Percentiles rank a stretch among this genome's conserved stretches.
Conservation (phyloP, 2,329 filamentous ascomycete genomes). For the Macrophomina tecta region DNA sequence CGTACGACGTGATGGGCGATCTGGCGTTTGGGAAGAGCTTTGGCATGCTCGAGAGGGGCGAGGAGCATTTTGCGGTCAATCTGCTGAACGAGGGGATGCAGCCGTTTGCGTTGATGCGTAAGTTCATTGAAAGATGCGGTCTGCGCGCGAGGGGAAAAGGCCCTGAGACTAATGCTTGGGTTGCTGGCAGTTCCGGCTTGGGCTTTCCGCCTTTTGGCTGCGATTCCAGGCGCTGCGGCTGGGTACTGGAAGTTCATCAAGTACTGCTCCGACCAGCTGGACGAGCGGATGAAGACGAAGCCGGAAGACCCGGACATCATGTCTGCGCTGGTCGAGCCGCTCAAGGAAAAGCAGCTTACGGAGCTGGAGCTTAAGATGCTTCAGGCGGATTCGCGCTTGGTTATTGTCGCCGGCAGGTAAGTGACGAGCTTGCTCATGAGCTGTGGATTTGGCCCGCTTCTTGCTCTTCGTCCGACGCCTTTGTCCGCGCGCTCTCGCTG, state of each 20-base stretch:
- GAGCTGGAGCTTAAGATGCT: conserved; percentile 29
- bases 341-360: not conserved
- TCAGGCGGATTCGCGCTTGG: conserved; percentile 41
- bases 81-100: conserved; percentile 16
- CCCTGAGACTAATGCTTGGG: not conserved
- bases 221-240: conserved; percentile 39
- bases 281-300: conserved; percentile 29
- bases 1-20: conserved; percentile 59
- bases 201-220: conserved; percentile 40
- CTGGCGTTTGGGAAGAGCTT: conserved; percentile 52
- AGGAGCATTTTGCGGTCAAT: conserved; percentile 41
- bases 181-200: conserved; percentile 34
- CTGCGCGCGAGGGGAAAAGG: no score
- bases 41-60: conserved; percentile 41
- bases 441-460: no score
- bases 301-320: conserved; percentile 19
- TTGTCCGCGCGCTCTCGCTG: not conserved
- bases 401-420: conserved; percentile 40
- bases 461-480: no score
- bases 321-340: conserved; percentile 14
- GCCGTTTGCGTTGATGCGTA: conserved; percentile 14
- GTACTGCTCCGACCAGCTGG: conserved; percentile 39
- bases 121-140: not conserved
- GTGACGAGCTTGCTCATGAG: not conserved
- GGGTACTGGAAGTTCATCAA: conserved; percentile 40